Conservation (phyloP, 2,329 filamentous ascomycete species). For the Pseudogymnoascus sp. region DNA sequence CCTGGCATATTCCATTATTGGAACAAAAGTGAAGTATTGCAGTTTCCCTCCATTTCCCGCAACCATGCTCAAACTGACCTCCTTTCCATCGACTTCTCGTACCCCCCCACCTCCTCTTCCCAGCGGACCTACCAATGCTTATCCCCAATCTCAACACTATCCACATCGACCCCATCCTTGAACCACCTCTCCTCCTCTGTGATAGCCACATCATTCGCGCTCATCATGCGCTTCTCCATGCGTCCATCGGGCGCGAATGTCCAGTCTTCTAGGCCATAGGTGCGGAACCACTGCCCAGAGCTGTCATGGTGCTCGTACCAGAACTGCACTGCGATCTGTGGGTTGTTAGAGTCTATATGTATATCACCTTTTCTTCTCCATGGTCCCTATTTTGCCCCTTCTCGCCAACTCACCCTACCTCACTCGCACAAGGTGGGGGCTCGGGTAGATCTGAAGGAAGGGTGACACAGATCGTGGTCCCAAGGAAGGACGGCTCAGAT, state of each 20-base stretch:
- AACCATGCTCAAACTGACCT: neutral
- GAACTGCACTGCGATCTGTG: conserved; percentile 73
- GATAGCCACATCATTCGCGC: conserved; percentile 62
- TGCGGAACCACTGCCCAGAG: conserved; percentile 72
- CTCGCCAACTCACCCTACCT: too few species aligned
- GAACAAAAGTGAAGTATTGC: neutral
- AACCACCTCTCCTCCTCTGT: conserved; percentile 58
- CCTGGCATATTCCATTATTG: neutral
- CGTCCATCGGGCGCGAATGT: conserved; percentile 61
- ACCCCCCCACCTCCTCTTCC: neutral
- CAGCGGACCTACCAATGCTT: conserved; percentile 48
- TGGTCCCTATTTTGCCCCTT: too few species aligned
- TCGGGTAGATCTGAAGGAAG: too few species aligned
- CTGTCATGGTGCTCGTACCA: conserved; percentile 68
- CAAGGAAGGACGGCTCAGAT: too few species aligned
- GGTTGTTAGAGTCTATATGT: neutral
- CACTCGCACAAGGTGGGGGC: too few species aligned
- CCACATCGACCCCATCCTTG: conserved; percentile 58
- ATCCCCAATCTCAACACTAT: conserved; percentile 56
- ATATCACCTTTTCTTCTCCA: too few species aligned
- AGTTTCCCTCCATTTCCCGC: neutral
- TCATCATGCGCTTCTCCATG: conserved; percentile 71
- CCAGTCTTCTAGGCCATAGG: conserved; percentile 77
- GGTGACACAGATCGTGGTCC: too few species aligned
- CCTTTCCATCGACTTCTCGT: neutral